Evolutionary conservation across 2,329 filamentous ascomycete species (phyloP).

Genomic region (Periglandula ipomoeae): DNA sequence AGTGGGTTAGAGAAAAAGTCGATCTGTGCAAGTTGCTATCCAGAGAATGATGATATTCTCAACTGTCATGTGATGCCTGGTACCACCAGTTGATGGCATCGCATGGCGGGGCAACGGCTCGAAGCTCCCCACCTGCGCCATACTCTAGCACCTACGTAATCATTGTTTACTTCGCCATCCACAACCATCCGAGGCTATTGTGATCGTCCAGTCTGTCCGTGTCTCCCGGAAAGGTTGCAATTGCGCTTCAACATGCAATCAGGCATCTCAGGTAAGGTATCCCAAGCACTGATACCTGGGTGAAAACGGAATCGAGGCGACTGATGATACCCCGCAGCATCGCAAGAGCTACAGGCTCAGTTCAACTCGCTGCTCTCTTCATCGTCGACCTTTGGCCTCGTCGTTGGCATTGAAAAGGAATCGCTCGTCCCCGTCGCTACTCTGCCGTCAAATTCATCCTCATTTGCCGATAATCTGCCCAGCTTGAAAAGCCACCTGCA

Average conservation of each 20-base stretch:
- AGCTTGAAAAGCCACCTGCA: conserved; percentile 55
- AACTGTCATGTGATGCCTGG: neutral
- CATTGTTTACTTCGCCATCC: neutral
- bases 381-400: conserved; percentile 55
- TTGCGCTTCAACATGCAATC: conserved; percentile 56
- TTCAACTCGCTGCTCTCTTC: conserved; percentile 62
- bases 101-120: conserved; percentile 4
- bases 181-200: neutral
- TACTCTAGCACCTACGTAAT: too few species aligned
- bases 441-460: conserved; percentile 42
- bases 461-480: conserved; percentile 56
- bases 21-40: neutral
- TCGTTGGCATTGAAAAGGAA: conserved; percentile 63
- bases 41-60: neutral
- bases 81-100: neutral
- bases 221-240: too few species aligned
- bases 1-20: too few species aligned
- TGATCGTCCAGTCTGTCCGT: neutral
- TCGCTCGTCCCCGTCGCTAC: conserved; percentile 50
- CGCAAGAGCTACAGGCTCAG: conserved; percentile 64
- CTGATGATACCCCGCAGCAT: too few species aligned
- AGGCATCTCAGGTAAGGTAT: conserved; percentile 57
- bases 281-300: neutral
- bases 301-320: neutral
- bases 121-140: neutral